Conservation (phyloP, 1,139 yeast genomes). For the Kurtzmaniella quercitrusa region DNA sequence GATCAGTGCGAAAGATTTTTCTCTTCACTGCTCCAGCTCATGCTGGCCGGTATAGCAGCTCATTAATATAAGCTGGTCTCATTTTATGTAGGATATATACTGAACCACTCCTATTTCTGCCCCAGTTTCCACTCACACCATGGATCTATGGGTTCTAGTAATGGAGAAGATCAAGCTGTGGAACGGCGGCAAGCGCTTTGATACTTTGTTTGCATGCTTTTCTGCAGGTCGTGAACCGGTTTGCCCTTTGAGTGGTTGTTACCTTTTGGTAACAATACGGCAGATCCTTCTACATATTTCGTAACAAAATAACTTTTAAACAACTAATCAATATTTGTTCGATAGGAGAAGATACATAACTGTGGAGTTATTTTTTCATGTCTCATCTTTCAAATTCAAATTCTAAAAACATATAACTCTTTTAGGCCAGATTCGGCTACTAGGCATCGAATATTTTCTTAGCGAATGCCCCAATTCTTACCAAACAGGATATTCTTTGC, state of each 20-base stretch:
- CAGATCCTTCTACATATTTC: neutral
- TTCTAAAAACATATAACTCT: neutral
- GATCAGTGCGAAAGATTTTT: neutral
- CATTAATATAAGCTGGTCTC: neutral
- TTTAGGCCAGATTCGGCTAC: too few species aligned
- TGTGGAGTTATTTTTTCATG: neutral
- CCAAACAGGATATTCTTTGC: neutral
- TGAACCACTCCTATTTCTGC: conserved; percentile 66
- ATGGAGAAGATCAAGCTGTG: conserved; percentile 66
- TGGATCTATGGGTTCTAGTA: conserved; percentile 61
- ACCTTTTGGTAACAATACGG: neutral
- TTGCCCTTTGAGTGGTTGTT: conserved; percentile 1
- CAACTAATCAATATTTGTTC: too few species aligned
- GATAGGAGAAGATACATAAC: too few species aligned
- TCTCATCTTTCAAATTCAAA: neutral
- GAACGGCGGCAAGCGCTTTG: conserved; percentile 24
- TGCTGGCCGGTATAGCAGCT: neutral
- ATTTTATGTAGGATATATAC: neutral
- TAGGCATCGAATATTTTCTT: neutral
- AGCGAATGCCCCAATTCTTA: neutral
- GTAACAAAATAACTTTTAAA: too few species aligned
- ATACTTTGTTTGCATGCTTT: conserved; percentile 2
- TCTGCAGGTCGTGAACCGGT: conserved; percentile 3
- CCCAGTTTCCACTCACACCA: conserved; percentile 49
- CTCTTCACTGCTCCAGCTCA: neutral